Evolutionary conservation across 208 protist species (phyloP).

Genomic region (Acanthamoeba healyi): DNA sequence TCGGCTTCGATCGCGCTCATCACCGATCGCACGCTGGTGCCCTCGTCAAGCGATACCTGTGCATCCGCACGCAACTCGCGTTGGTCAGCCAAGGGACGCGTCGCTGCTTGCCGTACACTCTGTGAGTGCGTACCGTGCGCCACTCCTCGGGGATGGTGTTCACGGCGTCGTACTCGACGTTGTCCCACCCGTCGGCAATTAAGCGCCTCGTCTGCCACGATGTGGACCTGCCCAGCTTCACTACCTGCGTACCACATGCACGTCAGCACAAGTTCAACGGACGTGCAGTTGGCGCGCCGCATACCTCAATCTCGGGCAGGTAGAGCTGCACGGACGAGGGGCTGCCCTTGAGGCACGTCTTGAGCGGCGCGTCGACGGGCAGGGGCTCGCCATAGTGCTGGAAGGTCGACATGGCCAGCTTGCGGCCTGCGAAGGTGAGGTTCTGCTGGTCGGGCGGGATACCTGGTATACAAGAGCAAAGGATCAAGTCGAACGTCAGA

Average conservation of each 20-base stretch:
- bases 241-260: not conserved
- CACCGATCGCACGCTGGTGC: not conserved
- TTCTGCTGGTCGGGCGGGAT: not conserved
- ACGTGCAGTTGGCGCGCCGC: too few species aligned
- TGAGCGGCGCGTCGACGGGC: not conserved
- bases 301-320: not conserved
- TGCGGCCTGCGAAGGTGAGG: not conserved
- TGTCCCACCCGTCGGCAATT: not conserved
- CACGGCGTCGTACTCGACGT: slow-evolving; percentile 7
- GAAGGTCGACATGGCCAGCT: not conserved
- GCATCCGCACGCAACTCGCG: too few species aligned
- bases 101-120: too few species aligned
- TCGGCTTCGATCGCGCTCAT: slow-evolving; percentile 40
- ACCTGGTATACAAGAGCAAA: not conserved
- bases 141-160: slow-evolving; percentile 4
- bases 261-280: too few species aligned
- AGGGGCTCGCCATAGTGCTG: not conserved
- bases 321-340: not conserved
- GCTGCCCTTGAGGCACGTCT: not conserved
- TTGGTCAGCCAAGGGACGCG: too few species aligned
- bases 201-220: slow-evolving; percentile 25
- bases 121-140: slow-evolving; percentile 21
- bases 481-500: too few species aligned
- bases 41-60: too few species aligned
- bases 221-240: not conserved